phyloP scores from a whole-genome alignment of 495 filamentous ascomycete genomes.

The Astrothelium macrocarpum region DNA sequence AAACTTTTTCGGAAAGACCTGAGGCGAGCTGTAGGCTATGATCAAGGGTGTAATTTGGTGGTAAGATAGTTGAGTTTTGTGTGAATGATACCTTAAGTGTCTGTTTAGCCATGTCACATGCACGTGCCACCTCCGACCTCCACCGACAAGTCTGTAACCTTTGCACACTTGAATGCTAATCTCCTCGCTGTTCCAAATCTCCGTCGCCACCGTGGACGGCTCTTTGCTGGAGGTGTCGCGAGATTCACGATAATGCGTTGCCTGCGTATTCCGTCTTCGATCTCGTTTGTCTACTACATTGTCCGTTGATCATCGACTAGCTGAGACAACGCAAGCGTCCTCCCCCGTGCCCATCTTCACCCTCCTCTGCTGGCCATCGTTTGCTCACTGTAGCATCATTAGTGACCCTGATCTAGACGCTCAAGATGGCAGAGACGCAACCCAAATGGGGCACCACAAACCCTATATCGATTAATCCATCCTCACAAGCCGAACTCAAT shows the following conservation, averaged over 20 bases:
- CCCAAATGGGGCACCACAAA: slow-evolving; percentile 73
- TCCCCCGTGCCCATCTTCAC: background rate
- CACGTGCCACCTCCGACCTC: too few relatives aligned
- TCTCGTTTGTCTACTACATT: background rate
- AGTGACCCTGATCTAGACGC: background rate
- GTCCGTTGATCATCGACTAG: too few relatives aligned
- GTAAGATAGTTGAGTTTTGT: background rate
- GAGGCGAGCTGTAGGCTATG: background rate
- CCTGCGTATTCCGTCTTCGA: background rate
- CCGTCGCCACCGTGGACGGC: background rate
- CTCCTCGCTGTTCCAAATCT: background rate
- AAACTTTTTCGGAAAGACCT: slow-evolving; percentile 34
- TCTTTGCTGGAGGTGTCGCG: background rate
- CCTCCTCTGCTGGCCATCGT: background rate
- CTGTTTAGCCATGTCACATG: too few relatives aligned
- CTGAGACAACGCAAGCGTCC: too few relatives aligned
- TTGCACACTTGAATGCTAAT: too few relatives aligned
- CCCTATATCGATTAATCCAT: slow-evolving; percentile 66
- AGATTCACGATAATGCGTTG: background rate
- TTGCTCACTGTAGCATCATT: background rate
- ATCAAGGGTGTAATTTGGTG: too few relatives aligned
- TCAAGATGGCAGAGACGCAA: slow-evolving; percentile 10
- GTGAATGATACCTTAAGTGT: too few relatives aligned
- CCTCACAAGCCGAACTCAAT: slow-evolving; percentile 62
- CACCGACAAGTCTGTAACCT: too few relatives aligned